These are phyloP conservation scores for Theileria annulata DNA, from an alignment of 169 alveolate genomes.

Conservation along the genomic window DNA sequence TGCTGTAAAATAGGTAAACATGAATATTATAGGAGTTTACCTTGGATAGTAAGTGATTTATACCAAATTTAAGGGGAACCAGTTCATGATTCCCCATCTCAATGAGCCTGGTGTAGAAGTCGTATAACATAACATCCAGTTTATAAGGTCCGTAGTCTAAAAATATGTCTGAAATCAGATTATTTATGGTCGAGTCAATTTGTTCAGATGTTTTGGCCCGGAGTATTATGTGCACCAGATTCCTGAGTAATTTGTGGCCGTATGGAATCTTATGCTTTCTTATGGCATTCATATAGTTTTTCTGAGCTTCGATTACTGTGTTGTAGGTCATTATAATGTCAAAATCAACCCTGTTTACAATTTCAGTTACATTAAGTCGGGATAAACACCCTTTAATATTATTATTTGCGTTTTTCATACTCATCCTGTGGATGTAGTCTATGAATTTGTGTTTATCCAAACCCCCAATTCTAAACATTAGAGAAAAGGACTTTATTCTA, in stretches of 20 bases:
- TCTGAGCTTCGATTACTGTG: slow-evolving; percentile 22
- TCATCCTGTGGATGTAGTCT: slow-evolving; percentile 15
- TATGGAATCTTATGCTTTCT: slow-evolving; percentile 7
- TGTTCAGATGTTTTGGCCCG: slow-evolving; percentile 9
- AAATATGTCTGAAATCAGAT: slow-evolving; percentile 3
- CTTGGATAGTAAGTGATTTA: not conserved
- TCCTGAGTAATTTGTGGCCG: slow-evolving; percentile 12
- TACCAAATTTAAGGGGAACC: not conserved
- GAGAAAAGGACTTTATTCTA: slow-evolving; percentile 21
- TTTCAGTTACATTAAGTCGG: slow-evolving; percentile 20
- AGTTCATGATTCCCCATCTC: slow-evolving; percentile 12
- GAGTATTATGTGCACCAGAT: not conserved
- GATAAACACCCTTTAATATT: slow-evolving; percentile 25
- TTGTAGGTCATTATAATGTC: slow-evolving; percentile 24
- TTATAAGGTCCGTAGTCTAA: slow-evolving; percentile 3
- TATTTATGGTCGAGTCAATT: not conserved
- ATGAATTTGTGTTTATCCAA: slow-evolving; percentile 21
- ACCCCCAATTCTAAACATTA: slow-evolving; percentile 27
- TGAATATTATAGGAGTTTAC: not conserved
- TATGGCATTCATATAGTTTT: slow-evolving; percentile 22
- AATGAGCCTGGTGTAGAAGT: slow-evolving; percentile 6
- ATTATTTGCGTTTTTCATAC: slow-evolving; percentile 8
- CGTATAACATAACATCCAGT: slow-evolving; percentile 4
- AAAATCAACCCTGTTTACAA: slow-evolving; percentile 24
- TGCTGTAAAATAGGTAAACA: not conserved